Base-by-base conservation (phyloP, 2,329 filamentous ascomycete species). In the Chaetomium globosum region DNA sequence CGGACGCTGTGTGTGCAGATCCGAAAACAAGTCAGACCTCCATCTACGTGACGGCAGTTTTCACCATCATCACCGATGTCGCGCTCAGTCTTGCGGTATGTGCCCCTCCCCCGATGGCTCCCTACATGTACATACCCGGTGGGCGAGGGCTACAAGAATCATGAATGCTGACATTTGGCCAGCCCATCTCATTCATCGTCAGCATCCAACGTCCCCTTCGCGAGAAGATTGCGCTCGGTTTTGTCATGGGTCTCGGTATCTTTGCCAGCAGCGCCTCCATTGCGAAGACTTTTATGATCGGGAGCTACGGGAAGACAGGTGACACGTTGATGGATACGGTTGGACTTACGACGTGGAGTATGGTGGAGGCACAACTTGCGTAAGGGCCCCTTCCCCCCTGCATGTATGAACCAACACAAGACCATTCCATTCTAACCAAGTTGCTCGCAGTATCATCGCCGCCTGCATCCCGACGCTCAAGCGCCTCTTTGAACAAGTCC, bases 231-330 rank as follows among this genome's bases (percentile, higher is more conserved):
- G 64, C 58, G 21, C 61, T 70, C 26, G 65, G 30, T 3, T 65
- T 69, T 55, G 55, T 70, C 39, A 70, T 70, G 68, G 67, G 68
- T 6, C 63, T 70, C 30, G 68, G 68, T 6, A 63, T 70, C 13
- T n/a, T 70, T 21, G 67, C 68, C 16, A 65, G 61, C 48, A 59
- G 56, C 48, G 63, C 65, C n/a, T 69, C 65, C 39, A 70, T 70
- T 21, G 61, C 62, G 21, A 69, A 69, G 59, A 67, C 63, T 3
- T 63, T 63, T 43, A 65, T 61, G 57, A 58, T 61, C 36, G 54
- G 59, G 31, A 61, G 68, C 52, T 70, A 68, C 43, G 67, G 68
- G 5, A 59, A 64, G n/a, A 68, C 67, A 12, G 67, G 67, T 28
- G 67, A 69, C 55, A 66, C 63, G 3, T 48, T 69, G 39, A 65